These are phyloP conservation scores for Strigomonas culicis DNA, from an alignment of 208 protist species.

Conservation along the genomic window DNA sequence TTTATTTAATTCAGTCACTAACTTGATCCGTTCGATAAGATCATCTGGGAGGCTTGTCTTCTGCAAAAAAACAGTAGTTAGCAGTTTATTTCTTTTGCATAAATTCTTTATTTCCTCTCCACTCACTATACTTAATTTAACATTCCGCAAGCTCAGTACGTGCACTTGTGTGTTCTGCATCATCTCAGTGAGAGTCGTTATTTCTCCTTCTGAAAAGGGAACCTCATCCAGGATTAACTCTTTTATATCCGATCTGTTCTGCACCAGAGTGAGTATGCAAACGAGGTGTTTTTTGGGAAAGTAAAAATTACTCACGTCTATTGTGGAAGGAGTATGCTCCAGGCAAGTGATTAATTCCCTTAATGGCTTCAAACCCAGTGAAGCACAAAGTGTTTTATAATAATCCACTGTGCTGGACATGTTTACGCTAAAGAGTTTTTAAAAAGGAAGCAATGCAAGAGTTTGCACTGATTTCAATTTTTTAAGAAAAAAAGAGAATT, in stretches of 20 bases:
- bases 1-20: slow-evolving; percentile 7
- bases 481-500: neutral
- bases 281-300: slow-evolving; percentile 37
- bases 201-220: slow-evolving; percentile 20
- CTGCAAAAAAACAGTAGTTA: neutral
- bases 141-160: slow-evolving; percentile 33
- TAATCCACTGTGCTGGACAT: neutral
- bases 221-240: slow-evolving; percentile 46
- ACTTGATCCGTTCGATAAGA: neutral
- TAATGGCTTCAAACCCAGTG: neutral
- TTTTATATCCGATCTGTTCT: slow-evolving; percentile 43
- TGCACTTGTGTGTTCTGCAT: slow-evolving; percentile 34
- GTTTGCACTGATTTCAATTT: neutral
- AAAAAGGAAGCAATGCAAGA: too few species aligned
- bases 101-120: slow-evolving; percentile 11
- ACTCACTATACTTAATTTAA: slow-evolving; percentile 20
- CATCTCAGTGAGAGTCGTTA: slow-evolving; percentile 25
- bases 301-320: slow-evolving; percentile 46
- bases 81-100: slow-evolving; percentile 12
- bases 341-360: neutral
- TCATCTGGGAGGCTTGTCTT: neutral
- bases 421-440: neutral
- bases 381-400: neutral
- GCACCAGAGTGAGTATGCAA: slow-evolving; percentile 30
- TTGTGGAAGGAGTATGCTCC: slow-evolving; percentile 14